Evolutionary conservation across 2,329 filamentous ascomycete species (phyloP).

Genomic region (Nannizzia gypsea): DNA sequence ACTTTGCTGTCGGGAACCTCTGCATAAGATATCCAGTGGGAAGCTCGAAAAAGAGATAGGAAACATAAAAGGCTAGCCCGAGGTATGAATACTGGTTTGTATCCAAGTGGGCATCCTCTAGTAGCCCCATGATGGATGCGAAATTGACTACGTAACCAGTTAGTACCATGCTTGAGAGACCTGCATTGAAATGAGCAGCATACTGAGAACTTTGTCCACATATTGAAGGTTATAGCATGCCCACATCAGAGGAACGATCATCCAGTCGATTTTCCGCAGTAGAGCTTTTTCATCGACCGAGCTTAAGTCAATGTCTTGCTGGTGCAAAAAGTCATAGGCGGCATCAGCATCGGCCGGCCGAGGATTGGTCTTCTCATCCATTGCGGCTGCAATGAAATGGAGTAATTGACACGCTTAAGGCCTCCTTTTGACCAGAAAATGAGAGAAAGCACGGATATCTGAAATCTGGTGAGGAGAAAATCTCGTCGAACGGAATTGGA

Average conservation of each 20-base stretch:
- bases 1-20: conserved; percentile 56
- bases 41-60: conserved; percentile 58
- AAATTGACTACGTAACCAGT: conserved; percentile 11
- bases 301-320: conserved; percentile 64
- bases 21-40: conserved; percentile 56
- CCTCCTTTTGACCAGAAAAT: not conserved
- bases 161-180: not conserved
- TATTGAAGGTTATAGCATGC: conserved; percentile 49
- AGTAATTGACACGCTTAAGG: not conserved
- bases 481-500: not conserved
- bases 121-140: conserved; percentile 32
- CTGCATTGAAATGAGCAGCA: conserved; percentile 13
- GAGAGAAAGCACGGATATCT: not conserved
- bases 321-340: conserved; percentile 75
- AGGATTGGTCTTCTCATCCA: not conserved
- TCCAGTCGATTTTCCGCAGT: conserved; percentile 28
- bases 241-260: conserved; percentile 42
- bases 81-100: conserved; percentile 53
- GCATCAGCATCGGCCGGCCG: conserved; percentile 55
- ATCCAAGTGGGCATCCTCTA: conserved; percentile 39
- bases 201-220: conserved; percentile 43
- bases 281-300: conserved; percentile 22
- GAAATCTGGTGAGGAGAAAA: not conserved
- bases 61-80: conserved; percentile 63
- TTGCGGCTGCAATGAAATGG: not conserved